Evolutionary conservation across 345 rosid species (phyloP), one percentile per base, ranked within the genome.

Genomic region (Citropsis articulata): DNA sequence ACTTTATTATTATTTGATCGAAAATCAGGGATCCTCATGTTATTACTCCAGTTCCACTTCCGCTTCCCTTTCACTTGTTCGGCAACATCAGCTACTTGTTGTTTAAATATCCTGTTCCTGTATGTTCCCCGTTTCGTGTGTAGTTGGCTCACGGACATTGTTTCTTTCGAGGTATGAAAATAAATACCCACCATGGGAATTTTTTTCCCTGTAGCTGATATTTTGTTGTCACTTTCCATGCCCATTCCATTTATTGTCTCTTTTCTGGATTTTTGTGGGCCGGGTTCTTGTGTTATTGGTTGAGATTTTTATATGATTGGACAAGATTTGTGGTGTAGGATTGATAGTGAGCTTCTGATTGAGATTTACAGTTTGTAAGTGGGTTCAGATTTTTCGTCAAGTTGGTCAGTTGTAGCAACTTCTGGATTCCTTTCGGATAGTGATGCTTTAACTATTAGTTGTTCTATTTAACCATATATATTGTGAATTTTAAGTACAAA

Each of bases 281-380:
- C 78, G 36, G 14, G 14, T 62, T 67, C 53, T 65, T n/a, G 76
- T 60, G 74, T 42, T 79, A 1, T 62, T 6, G 24, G 68, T 77
- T 19, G 19, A 60, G 73, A 64, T 75, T 24, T 73, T 79, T 69
- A 50, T 31, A 59, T 61, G 25, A 22, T 55, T 75, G 79, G 75
- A 80, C 75, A 24, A 81, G 84, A 76, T 64, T 69, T 86, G 90
- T 86, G 91, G 91, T 76, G 88, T 82, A 80, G 89, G 84, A 79
- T 88, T 81, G 93, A 89, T 76, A 76, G 75, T 77, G 85, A 73
- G 82, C 33, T 83, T 74, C 66, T 78, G 82, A 80, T 83, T 76
- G 82, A 81, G 83, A 31, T 7, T 36, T 57, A 70, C 81, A 81
- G 79, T 75, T 81, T 77, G 83, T 73, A 33, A 69, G 80, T 82